These are phyloP conservation scores for Monosporascus sp. DNA, from an alignment of 2,329 filamentous ascomycete species.

Conservation along the genomic window DNA sequence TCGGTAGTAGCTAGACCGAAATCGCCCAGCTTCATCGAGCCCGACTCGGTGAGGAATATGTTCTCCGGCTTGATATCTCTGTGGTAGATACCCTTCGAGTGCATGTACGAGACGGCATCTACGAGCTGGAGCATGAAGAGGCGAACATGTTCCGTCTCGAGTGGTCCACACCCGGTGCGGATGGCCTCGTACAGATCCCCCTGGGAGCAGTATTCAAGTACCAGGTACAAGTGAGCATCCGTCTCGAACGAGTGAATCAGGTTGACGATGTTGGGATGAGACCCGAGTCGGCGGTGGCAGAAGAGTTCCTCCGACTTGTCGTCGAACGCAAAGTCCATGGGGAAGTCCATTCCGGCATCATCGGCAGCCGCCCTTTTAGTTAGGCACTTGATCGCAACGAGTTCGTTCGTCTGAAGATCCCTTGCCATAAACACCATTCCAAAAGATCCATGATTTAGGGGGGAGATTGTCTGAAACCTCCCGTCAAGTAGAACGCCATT, in stretches of 20 bases:
- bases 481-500: conserved; percentile 77
- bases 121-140: conserved; percentile 96
- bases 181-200: conserved; percentile 98
- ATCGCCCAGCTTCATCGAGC: conserved; percentile 92
- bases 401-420: conserved; percentile 69
- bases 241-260: conserved; percentile 89
- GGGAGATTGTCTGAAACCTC: conserved; percentile 86
- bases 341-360: conserved; percentile 58
- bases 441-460: conserved; percentile 97
- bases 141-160: conserved; percentile 94
- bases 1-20: conserved; percentile 90
- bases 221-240: conserved; percentile 81
- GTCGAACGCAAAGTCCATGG: conserved; percentile 68
- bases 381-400: conserved; percentile 93
- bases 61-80: conserved; percentile 99
- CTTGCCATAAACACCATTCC: conserved; percentile 96
- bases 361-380: conserved; percentile 70
- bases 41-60: conserved; percentile 85
- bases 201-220: conserved; percentile 91
- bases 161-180: conserved; percentile 76
- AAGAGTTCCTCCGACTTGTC: conserved; percentile 77
- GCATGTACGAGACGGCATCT: conserved; percentile 83
- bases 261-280: conserved; percentile 91
- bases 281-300: conserved; percentile 73
- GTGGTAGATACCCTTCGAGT: conserved; percentile 87